Conservation (phyloP, 148 eudicot species). For the Beta vulgaris region DNA sequence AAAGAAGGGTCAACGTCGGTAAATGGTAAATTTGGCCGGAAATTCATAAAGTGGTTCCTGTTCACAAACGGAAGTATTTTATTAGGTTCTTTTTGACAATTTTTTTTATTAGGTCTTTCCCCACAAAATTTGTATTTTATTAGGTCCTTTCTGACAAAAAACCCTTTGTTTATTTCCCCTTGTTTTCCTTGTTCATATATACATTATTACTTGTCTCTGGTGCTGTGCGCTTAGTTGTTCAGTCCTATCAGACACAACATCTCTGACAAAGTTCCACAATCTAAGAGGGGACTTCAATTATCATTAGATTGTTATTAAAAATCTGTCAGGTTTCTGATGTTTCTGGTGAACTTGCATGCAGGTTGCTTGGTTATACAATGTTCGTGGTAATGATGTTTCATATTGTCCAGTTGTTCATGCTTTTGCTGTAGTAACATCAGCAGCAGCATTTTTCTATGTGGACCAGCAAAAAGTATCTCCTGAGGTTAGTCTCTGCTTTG, state of each 20-base stretch:
- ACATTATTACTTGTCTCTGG: not conserved
- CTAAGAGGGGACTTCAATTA: not conserved
- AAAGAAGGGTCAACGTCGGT: no score
- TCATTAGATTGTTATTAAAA: not conserved
- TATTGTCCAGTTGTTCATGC: conserved; percentile 94
- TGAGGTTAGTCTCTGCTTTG: conserved; percentile 55
- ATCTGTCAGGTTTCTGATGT: conserved; percentile 1
- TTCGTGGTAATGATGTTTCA: conserved; percentile 89
- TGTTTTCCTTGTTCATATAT: not conserved
- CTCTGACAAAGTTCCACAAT: not conserved
- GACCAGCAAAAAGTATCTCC: conserved; percentile 76
- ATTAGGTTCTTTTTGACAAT: no score
- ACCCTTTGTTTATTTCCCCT: not conserved
- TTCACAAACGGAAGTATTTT: no score
- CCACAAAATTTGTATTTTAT: no score
- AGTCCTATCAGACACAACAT: not conserved
- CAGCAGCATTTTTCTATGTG: conserved; percentile 77
- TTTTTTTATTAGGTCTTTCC: no score
- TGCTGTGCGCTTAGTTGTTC: not conserved
- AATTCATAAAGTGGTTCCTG: no score
- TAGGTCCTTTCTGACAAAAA: no score
- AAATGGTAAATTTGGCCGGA: no score
- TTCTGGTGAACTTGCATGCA: conserved; percentile 29
- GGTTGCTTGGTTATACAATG: conserved; percentile 95
- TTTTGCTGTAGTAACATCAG: conserved; percentile 70